Base-by-base conservation (phyloP, 192 early-diverging fungal species). In the Coemansia sp. region DNA sequence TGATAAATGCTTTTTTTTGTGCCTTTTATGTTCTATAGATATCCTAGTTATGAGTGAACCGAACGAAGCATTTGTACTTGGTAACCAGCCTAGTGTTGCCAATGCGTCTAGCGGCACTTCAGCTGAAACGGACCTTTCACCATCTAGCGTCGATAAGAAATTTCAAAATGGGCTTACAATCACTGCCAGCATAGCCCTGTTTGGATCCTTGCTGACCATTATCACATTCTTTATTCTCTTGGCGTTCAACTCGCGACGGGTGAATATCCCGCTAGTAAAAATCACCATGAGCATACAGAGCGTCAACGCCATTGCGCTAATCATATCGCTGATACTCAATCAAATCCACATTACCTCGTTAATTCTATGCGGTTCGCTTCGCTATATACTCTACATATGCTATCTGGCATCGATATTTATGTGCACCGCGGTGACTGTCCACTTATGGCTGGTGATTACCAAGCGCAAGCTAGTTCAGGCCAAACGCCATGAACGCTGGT, bases 351-450 rank as follows among this genome's bases (percentile, higher is more conserved):
- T 71, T 0, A 63, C 18, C 9, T 30, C 60, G 4, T 44, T 57
- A 28, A 36, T 66, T 0, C 31, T 78, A 30, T 78, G 75, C 41
- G 62, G 75, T 28, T 18, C 53, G 1, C 41, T 78, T 42, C 63
- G 75, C 20, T 78, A 78, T 31, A 58, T 78, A 11, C 53, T 64
- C 6, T 78, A 64, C 18, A 51, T 60, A 11, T 71, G 75, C 57
- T 78, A 78, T 18, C 68, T 78, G 4, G 48, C 58, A n/a, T 78
- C 75, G 8, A 78, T 78, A 40, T 78, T 78, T 10, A 63, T 78
- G 69, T 63, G 56, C 40, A 67, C 63, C 15, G 64, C 75, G 3
- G 56, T 71, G 10, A 71, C 75, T 0, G 40, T 78, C 11, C 69
- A 78, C 17, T 43, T 78, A 4, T 78, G 75, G 75, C 40, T 78